Percentiles rank a stretch among this genome's conserved stretches.
Conservation (phyloP, 306 rosid genomes). For the Vigna angularis region DNA sequence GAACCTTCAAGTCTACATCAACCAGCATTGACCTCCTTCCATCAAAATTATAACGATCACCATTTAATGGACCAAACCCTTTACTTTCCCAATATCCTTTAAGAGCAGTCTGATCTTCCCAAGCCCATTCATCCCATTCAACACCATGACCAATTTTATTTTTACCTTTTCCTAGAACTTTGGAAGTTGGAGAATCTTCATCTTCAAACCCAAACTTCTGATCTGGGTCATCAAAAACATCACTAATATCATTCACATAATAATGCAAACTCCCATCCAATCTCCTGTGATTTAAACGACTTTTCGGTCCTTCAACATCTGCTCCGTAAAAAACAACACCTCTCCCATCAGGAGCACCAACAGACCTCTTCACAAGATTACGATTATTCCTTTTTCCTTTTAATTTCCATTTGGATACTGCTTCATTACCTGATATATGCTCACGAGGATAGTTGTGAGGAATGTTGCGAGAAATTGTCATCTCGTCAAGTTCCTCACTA, state of each 20-base stretch:
- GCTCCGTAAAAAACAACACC: conserved; percentile 57
- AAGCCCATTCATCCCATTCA: conserved; percentile 77
- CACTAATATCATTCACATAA: conserved; percentile 48
- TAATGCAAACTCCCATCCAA: conserved; percentile 41
- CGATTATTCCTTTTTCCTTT: conserved; percentile 94
- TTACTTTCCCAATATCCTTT: conserved; percentile 72
- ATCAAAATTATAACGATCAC: conserved; percentile 54
- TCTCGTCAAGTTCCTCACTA: conserved; percentile 73
- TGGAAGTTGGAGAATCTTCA: conserved; percentile 61
- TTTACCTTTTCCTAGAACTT: conserved; percentile 56
- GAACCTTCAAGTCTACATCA: conserved; percentile 89
- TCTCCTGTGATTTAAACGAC: conserved; percentile 48
- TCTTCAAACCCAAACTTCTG: conserved; percentile 62
- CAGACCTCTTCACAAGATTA: conserved; percentile 67
- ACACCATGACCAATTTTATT: conserved; percentile 47
- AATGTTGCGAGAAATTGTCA: conserved; percentile 71
- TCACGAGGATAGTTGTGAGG: conserved; percentile 69
- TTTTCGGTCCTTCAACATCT: conserved; percentile 61
- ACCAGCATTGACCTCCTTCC: conserved; percentile 71
- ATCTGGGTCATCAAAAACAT: conserved; percentile 56
- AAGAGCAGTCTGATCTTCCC: conserved; percentile 70
- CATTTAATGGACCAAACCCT: conserved; percentile 57
- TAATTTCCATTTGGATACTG: conserved; percentile 94
- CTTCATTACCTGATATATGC: conserved; percentile 64
- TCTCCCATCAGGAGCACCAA: conserved; percentile 56